These are phyloP conservation scores for Chrysosporium keratinophilum DNA, from an alignment of 2,329 filamentous ascomycete species.

Conservation along the genomic window DNA sequence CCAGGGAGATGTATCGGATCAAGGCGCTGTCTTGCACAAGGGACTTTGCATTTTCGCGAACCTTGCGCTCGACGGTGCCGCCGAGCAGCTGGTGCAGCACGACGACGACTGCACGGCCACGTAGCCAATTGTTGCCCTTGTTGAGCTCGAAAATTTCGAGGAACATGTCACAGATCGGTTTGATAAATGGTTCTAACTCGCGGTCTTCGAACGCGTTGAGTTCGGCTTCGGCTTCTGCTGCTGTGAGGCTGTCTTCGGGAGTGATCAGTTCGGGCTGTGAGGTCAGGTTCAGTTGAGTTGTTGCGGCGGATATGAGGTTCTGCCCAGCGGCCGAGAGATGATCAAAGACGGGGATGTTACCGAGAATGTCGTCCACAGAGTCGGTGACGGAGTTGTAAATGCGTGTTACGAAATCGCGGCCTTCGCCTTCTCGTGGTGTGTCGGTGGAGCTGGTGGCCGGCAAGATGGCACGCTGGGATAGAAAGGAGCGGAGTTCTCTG, in stretches of 20 bases:
- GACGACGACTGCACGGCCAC: constrained; percentile 88
- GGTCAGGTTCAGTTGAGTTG: constrained; percentile 39
- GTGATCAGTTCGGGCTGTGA: constrained; percentile 19
- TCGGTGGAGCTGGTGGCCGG: constrained; percentile 49
- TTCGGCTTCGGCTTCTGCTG: constrained; percentile 80
- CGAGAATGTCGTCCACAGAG: constrained; percentile 94
- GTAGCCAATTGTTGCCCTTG: constrained; percentile 91
- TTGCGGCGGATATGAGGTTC: constrained; percentile 54
- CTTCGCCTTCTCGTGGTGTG: constrained; percentile 53
- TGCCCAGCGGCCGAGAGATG: constrained; percentile 88
- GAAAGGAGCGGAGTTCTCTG: constrained; percentile 79
- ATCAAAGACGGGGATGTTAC: constrained; percentile 89
- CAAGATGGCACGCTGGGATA: constrained; percentile 75
- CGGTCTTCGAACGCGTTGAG: constrained; percentile 84
- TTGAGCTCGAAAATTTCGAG: constrained; percentile 92
- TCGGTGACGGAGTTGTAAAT: constrained; percentile 96
- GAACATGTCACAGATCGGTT: constrained; percentile 96
- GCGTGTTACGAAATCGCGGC: constrained; percentile 73
- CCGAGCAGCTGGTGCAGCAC: constrained; percentile 92
- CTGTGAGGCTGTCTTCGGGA: constrained; percentile 41
- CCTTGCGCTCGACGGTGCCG: constrained; percentile 90
- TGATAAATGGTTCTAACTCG: constrained; percentile 89
- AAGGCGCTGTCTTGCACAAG: constrained; percentile 69
- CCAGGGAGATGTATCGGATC: constrained; percentile 59
- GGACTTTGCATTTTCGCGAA: constrained; percentile 69